These are phyloP conservation scores for Geum urbanum DNA, from an alignment of 306 rosid genomes.

Conservation along the genomic window DNA sequence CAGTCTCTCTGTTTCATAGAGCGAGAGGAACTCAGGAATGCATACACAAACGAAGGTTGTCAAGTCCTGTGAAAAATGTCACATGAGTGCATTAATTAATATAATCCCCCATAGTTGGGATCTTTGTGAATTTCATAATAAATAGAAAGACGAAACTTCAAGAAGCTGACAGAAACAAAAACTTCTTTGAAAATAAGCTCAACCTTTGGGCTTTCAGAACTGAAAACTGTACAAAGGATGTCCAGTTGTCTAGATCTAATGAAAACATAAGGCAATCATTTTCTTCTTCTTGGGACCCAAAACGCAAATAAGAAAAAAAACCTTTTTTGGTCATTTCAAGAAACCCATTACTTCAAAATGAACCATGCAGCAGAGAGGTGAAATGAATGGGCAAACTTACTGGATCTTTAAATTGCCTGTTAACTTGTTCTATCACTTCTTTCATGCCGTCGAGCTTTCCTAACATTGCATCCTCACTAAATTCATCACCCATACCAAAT, in stretches of 20 bases:
- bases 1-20: constrained; percentile 95
- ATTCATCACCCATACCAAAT: constrained; percentile 92
- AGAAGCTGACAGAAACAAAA: background rate
- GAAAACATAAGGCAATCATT: background rate
- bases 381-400: constrained; percentile 40
- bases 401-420: constrained; percentile 89
- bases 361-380: background rate
- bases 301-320: background rate
- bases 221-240: background rate
- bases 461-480: constrained; percentile 88
- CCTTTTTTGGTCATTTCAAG: background rate
- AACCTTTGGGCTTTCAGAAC: background rate
- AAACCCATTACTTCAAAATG: background rate
- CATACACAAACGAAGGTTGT: constrained; percentile 96
- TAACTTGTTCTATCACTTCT: constrained; percentile 93
- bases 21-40: constrained; percentile 97
- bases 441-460: constrained; percentile 97
- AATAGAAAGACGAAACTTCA: background rate
- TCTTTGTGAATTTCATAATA: background rate
- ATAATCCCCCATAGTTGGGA: background rate
- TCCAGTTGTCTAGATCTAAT: background rate
- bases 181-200: background rate
- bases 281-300: background rate
- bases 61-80: constrained; percentile 68
- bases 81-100: constrained; percentile 15